A percentile compares a stretch with the other conserved stretches of the same genome.
These are phyloP conservation scores for Hippophae tibetana DNA, from an alignment of 306 rosid genomes.

Conservation along the genomic window DNA sequence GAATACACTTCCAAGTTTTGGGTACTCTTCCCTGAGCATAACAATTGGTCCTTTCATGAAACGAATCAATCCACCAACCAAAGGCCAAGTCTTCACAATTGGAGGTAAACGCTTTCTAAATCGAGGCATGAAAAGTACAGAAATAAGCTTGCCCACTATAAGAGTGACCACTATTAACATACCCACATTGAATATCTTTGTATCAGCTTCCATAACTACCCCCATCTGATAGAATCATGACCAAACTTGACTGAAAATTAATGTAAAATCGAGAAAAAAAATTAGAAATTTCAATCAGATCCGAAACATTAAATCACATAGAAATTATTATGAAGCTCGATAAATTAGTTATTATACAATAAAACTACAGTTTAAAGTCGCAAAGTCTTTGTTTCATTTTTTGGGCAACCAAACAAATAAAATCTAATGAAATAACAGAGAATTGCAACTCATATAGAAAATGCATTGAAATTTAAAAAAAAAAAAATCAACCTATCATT, in stretches of 20 bases:
- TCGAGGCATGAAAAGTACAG: conserved; percentile 41
- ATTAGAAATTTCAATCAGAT: not conserved
- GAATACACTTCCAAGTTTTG: conserved; percentile 78
- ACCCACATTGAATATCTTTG: conserved; percentile 25
- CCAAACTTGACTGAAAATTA: conserved; percentile 5
- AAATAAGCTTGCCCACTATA: conserved; percentile 48
- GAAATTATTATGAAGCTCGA: too few relatives aligned
- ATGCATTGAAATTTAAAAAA: too few relatives aligned
- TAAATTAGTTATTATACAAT: too few relatives aligned
- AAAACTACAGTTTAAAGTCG: too few relatives aligned
- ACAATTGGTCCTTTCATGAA: conserved; percentile 75
- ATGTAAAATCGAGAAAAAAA: not conserved
- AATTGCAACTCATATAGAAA: too few relatives aligned
- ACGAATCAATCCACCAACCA: conserved; percentile 55
- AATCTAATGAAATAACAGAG: too few relatives aligned
- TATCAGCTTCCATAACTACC: conserved; percentile 26
- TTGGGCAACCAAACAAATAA: too few relatives aligned
- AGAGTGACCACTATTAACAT: conserved; percentile 34
- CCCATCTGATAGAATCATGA: not conserved
- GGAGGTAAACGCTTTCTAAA: conserved; percentile 63
- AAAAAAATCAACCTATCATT: too few relatives aligned
- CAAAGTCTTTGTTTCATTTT: too few relatives aligned
- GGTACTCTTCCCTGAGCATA: conserved; percentile 73
- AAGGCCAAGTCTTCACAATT: conserved; percentile 34
- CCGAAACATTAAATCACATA: not conserved